Evolutionary conservation across 2,329 filamentous ascomycete species (phyloP), one percentile per base, ranked within the genome.

Genomic region (Ambrosiella cleistominuta): DNA sequence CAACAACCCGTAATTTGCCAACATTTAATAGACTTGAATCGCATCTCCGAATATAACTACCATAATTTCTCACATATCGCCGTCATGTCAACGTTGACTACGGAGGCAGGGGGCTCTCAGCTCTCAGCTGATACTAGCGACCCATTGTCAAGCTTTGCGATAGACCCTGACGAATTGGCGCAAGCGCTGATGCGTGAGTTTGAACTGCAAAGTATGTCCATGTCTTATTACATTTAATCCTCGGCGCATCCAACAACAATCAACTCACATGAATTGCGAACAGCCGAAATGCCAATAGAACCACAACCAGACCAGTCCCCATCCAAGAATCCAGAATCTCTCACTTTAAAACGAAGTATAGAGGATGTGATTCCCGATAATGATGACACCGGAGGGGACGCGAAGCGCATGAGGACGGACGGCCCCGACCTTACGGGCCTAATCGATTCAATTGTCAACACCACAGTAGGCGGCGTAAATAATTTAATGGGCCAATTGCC

Each of bases 401-500:
- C 57, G 35, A 61, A 61, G 38, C 61, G 63, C 40, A 54, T 62
- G 17, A 63, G 61, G 57, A 63, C 42, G 27, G 39, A 17, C 19
- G 57, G 49, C 3, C 57, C 56, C 17, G 57, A 58, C 27, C 54
- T 60, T 44, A 19, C 54, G 1, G 58, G 53, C 17, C 40, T 60
- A n/a, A 57, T 62, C 19, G 60, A 60, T 27, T 51, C 54, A 8
- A 65, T 72, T 7, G 70, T 72, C 7, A 68, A 70, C 61, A 71
- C 71, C 65, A 70, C 70, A 54, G 65, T 72, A 27, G 70, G 68
- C 57, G 70, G 70, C 60, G 69, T 71, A 3, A 67, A 65, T 61
- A 68, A 71, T 54, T 64, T 72, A 50, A 68, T 71, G 35, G 65
- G 63, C 40, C 66, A 68, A 39, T 68, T 71, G 63, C 36, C 61